A percentile compares a stretch with the other conserved stretches of the same genome.
Evolutionary conservation across 192 early-diverging fungal genomes (phyloP).

Genomic region (Linnemannia hyalina): DNA sequence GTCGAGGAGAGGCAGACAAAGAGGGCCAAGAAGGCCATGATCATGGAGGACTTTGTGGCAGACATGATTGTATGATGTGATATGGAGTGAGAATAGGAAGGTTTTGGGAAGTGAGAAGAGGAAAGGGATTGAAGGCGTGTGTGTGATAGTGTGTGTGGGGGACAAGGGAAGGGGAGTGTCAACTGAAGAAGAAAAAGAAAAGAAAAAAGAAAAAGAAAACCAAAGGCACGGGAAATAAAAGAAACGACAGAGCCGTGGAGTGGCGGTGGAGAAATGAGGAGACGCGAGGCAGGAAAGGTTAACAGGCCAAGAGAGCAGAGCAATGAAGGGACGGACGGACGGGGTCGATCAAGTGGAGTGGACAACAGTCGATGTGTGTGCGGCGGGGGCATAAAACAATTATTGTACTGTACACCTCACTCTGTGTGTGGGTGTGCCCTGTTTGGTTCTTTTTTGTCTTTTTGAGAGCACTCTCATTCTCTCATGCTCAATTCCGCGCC

Average conservation of each 20-base stretch:
- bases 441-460: not conserved
- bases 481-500: not conserved
- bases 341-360: not conserved
- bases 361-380: not conserved
- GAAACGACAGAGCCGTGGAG: not conserved
- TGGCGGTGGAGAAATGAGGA: not conserved
- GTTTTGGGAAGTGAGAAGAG: not conserved
- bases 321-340: not conserved
- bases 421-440: no score
- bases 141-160: not conserved
- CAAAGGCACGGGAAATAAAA: not conserved
- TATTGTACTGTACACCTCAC: no score
- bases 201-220: not conserved
- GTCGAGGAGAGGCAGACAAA: constrained; percentile 38
- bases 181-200: constrained; percentile 20
- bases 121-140: not conserved
- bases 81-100: not conserved
- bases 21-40: constrained; percentile 45
- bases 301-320: not conserved
- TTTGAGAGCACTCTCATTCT: constrained; percentile 3
- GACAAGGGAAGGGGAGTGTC: constrained; percentile 21
- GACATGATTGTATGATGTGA: constrained; percentile 21
- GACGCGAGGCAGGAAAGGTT: not conserved
- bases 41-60: constrained; percentile 30
- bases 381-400: not conserved